These are phyloP conservation scores for Camellia japonica DNA, from an alignment of 148 eudicot species.

Conservation along the genomic window DNA sequence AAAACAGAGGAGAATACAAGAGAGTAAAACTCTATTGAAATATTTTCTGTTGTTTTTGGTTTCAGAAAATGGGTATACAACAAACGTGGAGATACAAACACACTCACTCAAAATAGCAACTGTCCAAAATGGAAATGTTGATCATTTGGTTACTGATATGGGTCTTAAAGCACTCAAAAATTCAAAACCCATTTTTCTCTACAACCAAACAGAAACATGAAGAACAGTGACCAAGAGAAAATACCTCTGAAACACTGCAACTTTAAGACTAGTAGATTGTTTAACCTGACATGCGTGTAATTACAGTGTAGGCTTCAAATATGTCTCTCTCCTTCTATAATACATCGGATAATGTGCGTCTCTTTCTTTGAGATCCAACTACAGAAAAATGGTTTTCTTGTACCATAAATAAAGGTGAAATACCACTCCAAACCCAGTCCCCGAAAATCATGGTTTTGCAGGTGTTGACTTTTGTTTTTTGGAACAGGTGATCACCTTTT, in stretches of 20 bases:
- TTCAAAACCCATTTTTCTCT: not conserved
- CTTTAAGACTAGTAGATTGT: not conserved
- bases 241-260: not conserved
- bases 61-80: not conserved
- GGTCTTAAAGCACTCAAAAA: not conserved
- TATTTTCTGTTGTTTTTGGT: not conserved
- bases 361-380: too few relatives aligned
- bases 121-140: not conserved
- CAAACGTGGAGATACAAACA: too few relatives aligned
- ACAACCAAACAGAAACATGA: not conserved
- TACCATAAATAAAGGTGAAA: too few relatives aligned
- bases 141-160: not conserved
- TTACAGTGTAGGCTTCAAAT: too few relatives aligned
- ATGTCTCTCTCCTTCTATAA: too few relatives aligned
- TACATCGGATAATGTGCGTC: too few relatives aligned
- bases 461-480: too few relatives aligned
- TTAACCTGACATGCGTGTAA: not conserved
- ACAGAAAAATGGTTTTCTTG: too few relatives aligned
- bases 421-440: too few relatives aligned
- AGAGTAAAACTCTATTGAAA: too few relatives aligned
- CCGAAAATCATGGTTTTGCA: too few relatives aligned
- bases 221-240: not conserved
- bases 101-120: not conserved
- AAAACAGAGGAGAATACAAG: not conserved
- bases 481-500: too few relatives aligned